Evolutionary conservation across 2,329 filamentous ascomycete species (phyloP).

Genomic region (Neurospora sp.): DNA sequence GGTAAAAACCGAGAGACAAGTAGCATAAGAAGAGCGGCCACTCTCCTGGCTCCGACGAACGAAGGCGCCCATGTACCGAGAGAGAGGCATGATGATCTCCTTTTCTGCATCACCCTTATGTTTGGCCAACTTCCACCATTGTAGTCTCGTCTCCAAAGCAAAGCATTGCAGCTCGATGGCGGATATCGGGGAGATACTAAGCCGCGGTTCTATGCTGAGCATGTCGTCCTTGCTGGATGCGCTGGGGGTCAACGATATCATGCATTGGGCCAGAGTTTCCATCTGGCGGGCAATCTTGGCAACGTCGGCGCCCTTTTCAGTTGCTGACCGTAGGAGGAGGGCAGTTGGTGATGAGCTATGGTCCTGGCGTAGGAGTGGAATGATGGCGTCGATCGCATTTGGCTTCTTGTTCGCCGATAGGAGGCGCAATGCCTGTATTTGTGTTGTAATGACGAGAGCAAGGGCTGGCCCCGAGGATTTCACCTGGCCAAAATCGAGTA

Average conservation of each 20-base stretch:
- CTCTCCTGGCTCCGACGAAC: conserved; percentile 36
- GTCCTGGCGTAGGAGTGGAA: conserved; percentile 44
- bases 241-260: conserved; percentile 58
- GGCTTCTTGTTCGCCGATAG: conserved; percentile 51
- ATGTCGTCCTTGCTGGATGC: conserved; percentile 54
- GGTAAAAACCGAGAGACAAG: conserved; percentile 26
- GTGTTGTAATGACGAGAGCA: conserved; percentile 49
- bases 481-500: conserved; percentile 50
- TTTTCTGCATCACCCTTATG: conserved; percentile 51
- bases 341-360: conserved; percentile 47
- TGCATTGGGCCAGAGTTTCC: conserved; percentile 52
- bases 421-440: conserved; percentile 55
- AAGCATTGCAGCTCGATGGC: conserved; percentile 55
- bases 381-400: conserved; percentile 43
- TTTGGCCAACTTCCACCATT: conserved; percentile 54
- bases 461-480: conserved; percentile 35
- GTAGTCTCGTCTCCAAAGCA: conserved; percentile 50
- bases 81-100: conserved; percentile 56
- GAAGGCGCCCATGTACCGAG: conserved; percentile 52
- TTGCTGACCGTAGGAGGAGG: conserved; percentile 40
- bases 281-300: conserved; percentile 55
- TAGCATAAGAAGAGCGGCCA: conserved; percentile 27
- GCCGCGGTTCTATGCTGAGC: conserved; percentile 39
- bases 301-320: conserved; percentile 32
- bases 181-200: conserved; percentile 45